A percentile compares a stretch with the other conserved stretches of the same genome.
phyloP scores from a whole-genome alignment of 306 rosid genomes.

The Quercus aquifolioides region DNA sequence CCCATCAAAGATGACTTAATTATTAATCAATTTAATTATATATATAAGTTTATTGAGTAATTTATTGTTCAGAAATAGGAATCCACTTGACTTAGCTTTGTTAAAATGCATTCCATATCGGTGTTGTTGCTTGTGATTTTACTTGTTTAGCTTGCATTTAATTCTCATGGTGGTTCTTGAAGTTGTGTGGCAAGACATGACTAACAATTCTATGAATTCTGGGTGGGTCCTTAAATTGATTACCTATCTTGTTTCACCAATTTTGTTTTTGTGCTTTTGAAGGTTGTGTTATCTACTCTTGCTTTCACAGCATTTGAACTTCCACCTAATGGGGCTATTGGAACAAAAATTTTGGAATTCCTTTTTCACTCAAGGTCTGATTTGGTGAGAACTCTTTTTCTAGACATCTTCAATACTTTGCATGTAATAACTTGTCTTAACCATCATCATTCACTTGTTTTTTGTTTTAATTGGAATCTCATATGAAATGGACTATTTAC shows the following conservation, averaged over 20 bases:
- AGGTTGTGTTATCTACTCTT: constrained; percentile 86
- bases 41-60: not conserved
- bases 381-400: constrained; percentile 56
- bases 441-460: not conserved
- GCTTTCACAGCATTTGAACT: constrained; percentile 99
- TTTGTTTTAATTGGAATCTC: not conserved
- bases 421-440: not conserved
- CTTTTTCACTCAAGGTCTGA: constrained; percentile 96
- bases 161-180: not conserved
- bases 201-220: not conserved
- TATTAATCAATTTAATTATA: not conserved
- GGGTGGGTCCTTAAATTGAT: constrained; percentile 6
- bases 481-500: not conserved
- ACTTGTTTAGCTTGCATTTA: not conserved
- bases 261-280: constrained; percentile 32
- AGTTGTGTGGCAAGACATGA: not conserved
- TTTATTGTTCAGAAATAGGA: not conserved
- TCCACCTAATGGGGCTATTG: constrained; percentile 96
- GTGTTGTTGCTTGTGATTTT: not conserved
- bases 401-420: not conserved
- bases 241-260: not conserved
- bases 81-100: not conserved
- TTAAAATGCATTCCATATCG: constrained; percentile 12
- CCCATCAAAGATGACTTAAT: not conserved
- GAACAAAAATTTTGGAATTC: constrained; percentile 79